phyloP scores from a whole-genome alignment of 2,329 filamentous ascomycete species.

The Epicoccum sorghinum region DNA sequence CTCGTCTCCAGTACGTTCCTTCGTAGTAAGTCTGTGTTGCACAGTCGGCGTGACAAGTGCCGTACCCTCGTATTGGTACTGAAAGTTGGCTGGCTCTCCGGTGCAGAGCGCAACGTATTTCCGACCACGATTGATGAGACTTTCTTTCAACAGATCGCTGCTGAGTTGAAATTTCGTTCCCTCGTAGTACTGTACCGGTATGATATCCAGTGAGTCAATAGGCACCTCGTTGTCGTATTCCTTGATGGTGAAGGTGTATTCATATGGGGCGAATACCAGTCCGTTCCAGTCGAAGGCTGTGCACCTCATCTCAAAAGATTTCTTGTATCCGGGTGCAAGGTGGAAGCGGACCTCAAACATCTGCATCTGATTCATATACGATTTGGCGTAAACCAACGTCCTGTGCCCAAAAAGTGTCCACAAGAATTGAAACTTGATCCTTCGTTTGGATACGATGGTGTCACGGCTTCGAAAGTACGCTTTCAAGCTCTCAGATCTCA shows the following conservation, averaged over 20 bases:
- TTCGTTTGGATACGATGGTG: background rate
- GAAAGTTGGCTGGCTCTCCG: background rate
- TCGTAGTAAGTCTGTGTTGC: background rate
- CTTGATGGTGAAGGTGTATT: slow-evolving; percentile 7
- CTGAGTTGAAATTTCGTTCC: background rate
- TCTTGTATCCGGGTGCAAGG: background rate
- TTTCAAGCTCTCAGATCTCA: background rate
- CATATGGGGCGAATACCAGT: background rate
- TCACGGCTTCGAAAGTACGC: slow-evolving; percentile 10
- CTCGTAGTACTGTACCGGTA: slow-evolving; percentile 6
- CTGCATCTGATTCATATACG: slow-evolving; percentile 9
- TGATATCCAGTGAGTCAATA: slow-evolving; percentile 1
- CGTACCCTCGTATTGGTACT: slow-evolving; percentile 10
- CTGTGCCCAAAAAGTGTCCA: slow-evolving; percentile 11
- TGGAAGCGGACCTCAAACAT: slow-evolving; percentile 14
- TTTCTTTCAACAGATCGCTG: background rate
- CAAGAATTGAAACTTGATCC: slow-evolving; percentile 5
- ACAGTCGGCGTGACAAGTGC: slow-evolving; percentile 1
- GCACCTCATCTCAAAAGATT: background rate
- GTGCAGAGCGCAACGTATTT: slow-evolving; percentile 9
- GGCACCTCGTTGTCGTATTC: slow-evolving; percentile 6
- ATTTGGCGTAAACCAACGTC: slow-evolving; percentile 3
- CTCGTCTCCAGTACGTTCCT: background rate
- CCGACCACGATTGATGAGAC: slow-evolving; percentile 7
- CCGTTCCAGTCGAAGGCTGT: slow-evolving; percentile 14